Evolutionary conservation across 225 moss, liverwort and hornwort genomes (phyloP), one percentile per base, ranked within the genome.

Genomic region (Polytrichum commune): DNA sequence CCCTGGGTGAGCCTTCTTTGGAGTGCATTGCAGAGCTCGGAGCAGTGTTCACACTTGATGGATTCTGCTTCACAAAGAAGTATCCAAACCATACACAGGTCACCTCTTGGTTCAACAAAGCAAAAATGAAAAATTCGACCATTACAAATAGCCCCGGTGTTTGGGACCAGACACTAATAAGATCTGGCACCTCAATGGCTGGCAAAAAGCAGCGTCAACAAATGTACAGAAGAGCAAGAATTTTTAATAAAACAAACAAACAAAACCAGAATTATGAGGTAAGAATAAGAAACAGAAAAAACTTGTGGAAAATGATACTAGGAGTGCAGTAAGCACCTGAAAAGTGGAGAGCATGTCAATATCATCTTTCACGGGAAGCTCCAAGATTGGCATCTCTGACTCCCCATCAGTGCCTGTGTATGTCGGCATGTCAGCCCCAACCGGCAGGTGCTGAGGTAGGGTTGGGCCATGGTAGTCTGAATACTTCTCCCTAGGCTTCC

Each of bases 341-440:
- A 83, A 88, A 33, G 81, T 75, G 30, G 81, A 88, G 46, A 80
- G 72, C 75, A 83, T 79, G 66, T 87, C 78, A 57, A 81, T 79
- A 69, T 89, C 93, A 10, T 91, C 80, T 72, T 84, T 89, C 13
- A 89, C 81, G 1, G 93, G 91, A 78, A 93, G 86, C 30, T 91
- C 91, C 25, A 91, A 63, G 8, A 89, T 68, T 53, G 91, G 89
- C 87, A 93, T 93, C 68, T 86, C 87, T 24, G 91, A 89, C 73
- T 88, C 89, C 67, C 84, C 89, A 27, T 93, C 89, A 8, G 85
- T 71, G 66, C 90, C 86, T 1, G 95, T 80, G 71, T 87, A 95
- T 24, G 86, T 29, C 54, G 89, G 90, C 73, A 92, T 87, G 68
- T 95, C 89, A 32, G 92, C 92, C 58, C 95, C 92, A 75, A 87